Percentiles rank a stretch among this genome's conserved stretches.
Evolutionary conservation across 2,329 filamentous ascomycete genomes (phyloP).

Genomic region (Cladophialophora yegresii): DNA sequence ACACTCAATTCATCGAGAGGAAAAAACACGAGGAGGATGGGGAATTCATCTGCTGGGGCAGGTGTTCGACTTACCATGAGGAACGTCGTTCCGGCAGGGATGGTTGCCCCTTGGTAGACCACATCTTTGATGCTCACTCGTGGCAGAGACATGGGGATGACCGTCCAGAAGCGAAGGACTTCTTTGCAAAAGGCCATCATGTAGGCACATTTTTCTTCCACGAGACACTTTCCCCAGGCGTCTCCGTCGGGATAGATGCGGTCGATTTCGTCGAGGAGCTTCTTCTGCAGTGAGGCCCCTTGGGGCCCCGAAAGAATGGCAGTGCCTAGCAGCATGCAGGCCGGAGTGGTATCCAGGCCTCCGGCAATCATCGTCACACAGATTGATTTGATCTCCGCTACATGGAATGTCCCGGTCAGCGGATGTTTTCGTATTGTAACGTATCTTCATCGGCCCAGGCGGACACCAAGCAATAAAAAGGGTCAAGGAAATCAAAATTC

Average conservation of each 20-base stretch:
- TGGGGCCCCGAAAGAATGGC: conserved; percentile 68
- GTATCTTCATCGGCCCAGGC: too few species aligned
- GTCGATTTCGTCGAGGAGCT: conserved; percentile 69
- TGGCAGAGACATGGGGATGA: conserved; percentile 76
- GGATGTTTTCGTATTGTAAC: too few species aligned
- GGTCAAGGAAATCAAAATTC: too few species aligned
- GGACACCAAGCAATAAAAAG: background rate
- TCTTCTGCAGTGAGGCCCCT: conserved; percentile 69
- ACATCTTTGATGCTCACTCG: conserved; percentile 58
- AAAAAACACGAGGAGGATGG: too few species aligned
- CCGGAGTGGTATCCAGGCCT: conserved; percentile 79
- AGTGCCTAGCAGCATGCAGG: conserved; percentile 75
- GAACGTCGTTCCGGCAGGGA: conserved; percentile 75
- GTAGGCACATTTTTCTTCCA: conserved; percentile 74
- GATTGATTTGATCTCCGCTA: conserved; percentile 75
- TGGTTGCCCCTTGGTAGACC: conserved; percentile 63
- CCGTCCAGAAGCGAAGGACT: conserved; percentile 73
- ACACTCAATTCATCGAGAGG: background rate
- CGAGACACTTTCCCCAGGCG: conserved; percentile 70
- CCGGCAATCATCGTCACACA: conserved; percentile 80
- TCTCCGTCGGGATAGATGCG: conserved; percentile 70
- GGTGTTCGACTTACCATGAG: conserved; percentile 61
- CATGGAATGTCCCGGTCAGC: too few species aligned
- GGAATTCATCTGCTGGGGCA: too few species aligned
- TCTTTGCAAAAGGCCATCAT: conserved; percentile 77